phyloP scores from a whole-genome alignment of 2,329 filamentous ascomycete species.

The Proliferodiscus dingleyae region DNA sequence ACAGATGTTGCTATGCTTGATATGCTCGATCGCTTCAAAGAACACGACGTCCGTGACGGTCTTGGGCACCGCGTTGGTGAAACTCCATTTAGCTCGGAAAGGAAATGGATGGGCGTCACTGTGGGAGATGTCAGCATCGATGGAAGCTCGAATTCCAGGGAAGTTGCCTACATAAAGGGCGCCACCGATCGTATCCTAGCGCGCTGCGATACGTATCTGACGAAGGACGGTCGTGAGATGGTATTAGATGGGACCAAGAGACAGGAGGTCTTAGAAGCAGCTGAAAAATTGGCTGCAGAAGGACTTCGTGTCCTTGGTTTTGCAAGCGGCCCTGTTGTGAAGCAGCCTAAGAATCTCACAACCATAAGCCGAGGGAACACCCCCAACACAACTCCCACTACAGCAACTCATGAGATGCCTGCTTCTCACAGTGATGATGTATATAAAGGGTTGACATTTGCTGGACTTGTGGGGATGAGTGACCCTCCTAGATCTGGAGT shows the following conservation, averaged over 20 bases:
- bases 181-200: slow-evolving; percentile 82
- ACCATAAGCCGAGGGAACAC: slow-evolving; percentile 45
- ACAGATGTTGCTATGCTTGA: slow-evolving; percentile 98
- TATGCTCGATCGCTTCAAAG: slow-evolving; percentile 81
- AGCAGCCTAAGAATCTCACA: slow-evolving; percentile 38
- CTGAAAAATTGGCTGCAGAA: slow-evolving; percentile 81
- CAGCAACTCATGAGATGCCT: slow-evolving; percentile 19
- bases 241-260: slow-evolving; percentile 73
- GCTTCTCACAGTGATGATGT: slow-evolving; percentile 59
- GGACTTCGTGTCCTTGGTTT: slow-evolving; percentile 90
- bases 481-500: slow-evolving; percentile 91
- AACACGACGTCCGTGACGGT: slow-evolving; percentile 84
- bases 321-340: slow-evolving; percentile 70
- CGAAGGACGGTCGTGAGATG: slow-evolving; percentile 78
- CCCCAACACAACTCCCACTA: slow-evolving; percentile 45
- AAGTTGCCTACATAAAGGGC: slow-evolving; percentile 93
- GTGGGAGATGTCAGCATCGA: slow-evolving; percentile 48
- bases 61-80: slow-evolving; percentile 79
- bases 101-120: slow-evolving; percentile 98
- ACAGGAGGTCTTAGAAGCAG: slow-evolving; percentile 71
- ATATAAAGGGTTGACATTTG: slow-evolving; percentile 81
- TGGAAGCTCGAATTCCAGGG: slow-evolving; percentile 41
- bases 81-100: slow-evolving; percentile 91
- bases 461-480: slow-evolving; percentile 93
- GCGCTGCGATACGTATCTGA: slow-evolving; percentile 86